Base-by-base conservation (phyloP, 306 rosid species). In the Glycine latifolia region DNA sequence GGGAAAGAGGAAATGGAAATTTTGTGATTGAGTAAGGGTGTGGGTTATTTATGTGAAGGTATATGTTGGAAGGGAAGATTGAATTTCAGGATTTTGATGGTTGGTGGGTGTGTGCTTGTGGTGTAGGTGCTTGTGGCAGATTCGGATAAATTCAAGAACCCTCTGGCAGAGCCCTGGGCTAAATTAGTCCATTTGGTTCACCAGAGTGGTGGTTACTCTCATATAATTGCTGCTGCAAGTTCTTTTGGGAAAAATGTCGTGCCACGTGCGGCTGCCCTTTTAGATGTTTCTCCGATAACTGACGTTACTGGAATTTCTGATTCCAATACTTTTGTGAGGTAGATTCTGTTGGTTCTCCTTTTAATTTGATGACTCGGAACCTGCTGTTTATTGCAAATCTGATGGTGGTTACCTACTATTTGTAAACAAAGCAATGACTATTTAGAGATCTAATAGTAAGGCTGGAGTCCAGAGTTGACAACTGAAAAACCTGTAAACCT, bases 101-200 rank as follows among this genome's bases (percentile, higher is more conserved):
- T 73, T 74, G 33, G 78, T 41, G 31, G 31, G 65, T 47, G 65
- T 73, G 79, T 68, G 48, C 58, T 82, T 88, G 79, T 70, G 81
- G 71, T 81, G 10, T 81, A 94, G 98, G 98, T 94, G 79, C 92
- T 94, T 9, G 90, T 94, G 81, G 98, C 97, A 4, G 97, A 94
- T 84, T 94, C 97, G 0, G 95, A 89, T 61, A 67, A 78, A 43
- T 94, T 94, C 82, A 80, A 89, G 80, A 79, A 84, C 61, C 89
- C 92, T 33, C 61, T 94, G 56, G 94, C 98, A 5, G 98, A 94
- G 59, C 91, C 98, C 20, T 94, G 98, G 98, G 97, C 98, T 78
- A 91, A 87, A 78, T 79, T 94, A 46, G 87, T 94, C 48, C 95
- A 89, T 80, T 83, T 90, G 82, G 91, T 89, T 84, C 97, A 94